Evolutionary conservation across 140 eudicot genomes (phyloP), one percentile per base, ranked within the genome.

Genomic region (Oenanthe javanica): DNA sequence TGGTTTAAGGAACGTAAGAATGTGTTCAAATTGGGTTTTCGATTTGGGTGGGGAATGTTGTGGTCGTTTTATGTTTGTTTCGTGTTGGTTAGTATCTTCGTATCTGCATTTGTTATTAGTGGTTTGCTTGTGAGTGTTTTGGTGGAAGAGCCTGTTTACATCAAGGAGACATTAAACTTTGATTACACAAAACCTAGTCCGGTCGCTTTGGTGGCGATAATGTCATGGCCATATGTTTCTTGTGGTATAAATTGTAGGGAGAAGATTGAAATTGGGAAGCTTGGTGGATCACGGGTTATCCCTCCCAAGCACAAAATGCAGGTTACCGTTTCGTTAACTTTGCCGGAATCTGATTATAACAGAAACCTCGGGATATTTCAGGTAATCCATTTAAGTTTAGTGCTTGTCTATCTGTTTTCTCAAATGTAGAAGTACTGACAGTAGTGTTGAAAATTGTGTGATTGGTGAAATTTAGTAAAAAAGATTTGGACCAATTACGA

Each of bases 321-420:
- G 80, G 91, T 87, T 42, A 92, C 87, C 19, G 91, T 95, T 31
- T 84, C 86, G 13, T 63, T 95, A 80, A 86, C 78, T 1, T 79
- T 95, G 84, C 97, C 99, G 0, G 99, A 95, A 78, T 95, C 99
- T 2, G 88, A 89, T 31, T 91, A 95, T 82, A 95, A 95, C 80
- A 88, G 88, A 76, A 88, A 95, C 80, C 97, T 95, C 76, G 99
- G 99, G 77, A 87, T 89, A 18, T 95, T 95, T 18, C 99, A 92
- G 97, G 99, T 95, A 86, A 27, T 82, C 61, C 27, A 12, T 66
- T 54, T 54, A 3, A 48, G 38, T 78, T 69, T 54, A 25, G 49
- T 43, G 19, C 42, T 27, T 4, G n/a, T 49, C 54, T 27, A n/a
- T 49, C 23, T 23, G 45, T 75, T 23, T 5, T 75, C 59, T 4